Evolutionary conservation across 2,329 filamentous ascomycete genomes (phyloP), one percentile per base, ranked within the genome.

Genomic region (Davidsoniella neocaledoniae): DNA sequence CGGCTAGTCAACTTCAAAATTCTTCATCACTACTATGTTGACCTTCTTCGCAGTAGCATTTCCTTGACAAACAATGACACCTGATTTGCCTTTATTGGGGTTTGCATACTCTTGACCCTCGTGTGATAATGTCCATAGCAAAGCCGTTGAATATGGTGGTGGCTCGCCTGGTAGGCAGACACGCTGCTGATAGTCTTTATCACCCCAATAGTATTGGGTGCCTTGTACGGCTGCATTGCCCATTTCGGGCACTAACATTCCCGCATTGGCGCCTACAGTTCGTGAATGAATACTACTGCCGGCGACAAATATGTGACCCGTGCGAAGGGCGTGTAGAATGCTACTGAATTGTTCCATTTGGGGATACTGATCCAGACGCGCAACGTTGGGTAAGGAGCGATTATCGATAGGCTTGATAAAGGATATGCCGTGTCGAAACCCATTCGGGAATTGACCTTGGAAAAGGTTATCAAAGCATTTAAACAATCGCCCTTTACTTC

Each of bases 1-100:
- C 14, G 47, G 47, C 47, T 49, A 49, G 47, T 49, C 47, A 29
- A 49, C 47, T 26, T 49, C 47, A 43, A 49, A 49, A 33, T 49
- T 49, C 14, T 49, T 43, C 47, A 49, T 49, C 47, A 49, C 47
- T 17, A 49, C 47, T 41, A 49, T 41, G 12, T 33, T 33, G 12
- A 12, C 29, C 29, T 33, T 12, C 40, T 43, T 42, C 7, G 26
- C 10, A 2, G 36, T 21, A 4, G 23, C 47, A 16, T 36, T 43
- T 1, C 47, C 47, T 12, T 49, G 25, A 17, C 47, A 49, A n/a
- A 49, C 26, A 49, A 49, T 49, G 16, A 41, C 29, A 7, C 39
- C 39, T 5, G 25, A 36, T 36, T 26, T 43, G 25, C 47, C 47
- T 19, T 17, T 43, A 41, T 43, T 41, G 8, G 47, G 47, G 19